These are phyloP conservation scores for Pholiota molesta DNA, from an alignment of 768 basidiomycete species.

Conservation along the genomic window DNA sequence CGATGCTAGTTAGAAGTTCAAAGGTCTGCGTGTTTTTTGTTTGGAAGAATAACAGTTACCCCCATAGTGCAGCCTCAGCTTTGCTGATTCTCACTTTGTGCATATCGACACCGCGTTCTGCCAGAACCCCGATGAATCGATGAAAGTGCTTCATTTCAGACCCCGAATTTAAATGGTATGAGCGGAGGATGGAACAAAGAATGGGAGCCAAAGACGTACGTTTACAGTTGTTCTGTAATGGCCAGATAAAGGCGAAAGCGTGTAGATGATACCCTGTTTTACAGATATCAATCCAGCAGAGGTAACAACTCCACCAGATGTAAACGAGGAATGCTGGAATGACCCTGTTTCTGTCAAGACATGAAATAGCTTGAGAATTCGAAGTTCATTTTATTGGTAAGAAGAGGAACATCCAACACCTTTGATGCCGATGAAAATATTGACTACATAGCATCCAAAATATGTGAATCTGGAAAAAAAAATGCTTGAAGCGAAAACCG, in stretches of 20 bases:
- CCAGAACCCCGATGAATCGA: slow-evolving; percentile 53
- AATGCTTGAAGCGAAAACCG: not conserved
- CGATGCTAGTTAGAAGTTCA: slow-evolving; percentile 37
- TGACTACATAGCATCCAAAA: slow-evolving; percentile 41
- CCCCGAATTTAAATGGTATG: not conserved
- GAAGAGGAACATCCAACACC: slow-evolving; percentile 25
- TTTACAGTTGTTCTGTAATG: slow-evolving; percentile 68
- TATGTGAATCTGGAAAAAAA: not conserved
- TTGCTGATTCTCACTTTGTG: slow-evolving; percentile 62
- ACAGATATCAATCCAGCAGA: slow-evolving; percentile 70
- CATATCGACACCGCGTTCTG: slow-evolving; percentile 59
- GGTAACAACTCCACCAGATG: slow-evolving; percentile 60
- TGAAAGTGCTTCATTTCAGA: slow-evolving; percentile 52
- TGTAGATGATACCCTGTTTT: slow-evolving; percentile 61
- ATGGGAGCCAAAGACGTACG: slow-evolving; percentile 28
- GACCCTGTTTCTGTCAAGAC: slow-evolving; percentile 45
- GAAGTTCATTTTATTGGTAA: not conserved
- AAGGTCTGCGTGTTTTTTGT: too few species aligned
- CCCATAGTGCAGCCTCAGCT: slow-evolving; percentile 60
- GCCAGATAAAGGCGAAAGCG: slow-evolving; percentile 65
- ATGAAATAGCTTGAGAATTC: not conserved
- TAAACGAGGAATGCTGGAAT: slow-evolving; percentile 71
- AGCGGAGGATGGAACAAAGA: not conserved
- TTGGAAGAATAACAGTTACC: slow-evolving; percentile 33
- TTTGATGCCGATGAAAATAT: slow-evolving; percentile 73